These are phyloP conservation scores for Amanita pseudoporphyria DNA, from an alignment of 768 basidiomycete species.

Conservation along the genomic window DNA sequence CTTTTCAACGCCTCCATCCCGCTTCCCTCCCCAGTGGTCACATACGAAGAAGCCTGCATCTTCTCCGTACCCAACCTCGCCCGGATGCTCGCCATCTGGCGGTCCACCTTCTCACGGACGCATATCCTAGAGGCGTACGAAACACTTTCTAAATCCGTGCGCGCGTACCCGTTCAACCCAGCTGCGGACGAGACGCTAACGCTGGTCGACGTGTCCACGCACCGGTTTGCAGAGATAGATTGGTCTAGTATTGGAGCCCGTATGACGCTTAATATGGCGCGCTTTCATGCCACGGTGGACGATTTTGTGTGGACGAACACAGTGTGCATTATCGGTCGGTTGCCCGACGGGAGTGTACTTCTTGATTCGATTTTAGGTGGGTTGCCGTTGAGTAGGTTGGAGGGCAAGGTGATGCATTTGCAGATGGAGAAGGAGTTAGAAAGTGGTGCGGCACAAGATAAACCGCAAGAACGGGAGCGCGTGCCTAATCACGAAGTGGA, in stretches of 20 bases:
- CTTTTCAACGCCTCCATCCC: conserved; percentile 22
- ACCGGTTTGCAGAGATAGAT: conserved; percentile 4
- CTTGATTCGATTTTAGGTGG: conserved; percentile 2
- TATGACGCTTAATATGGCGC: neutral
- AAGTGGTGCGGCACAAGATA: neutral
- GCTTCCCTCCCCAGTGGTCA: conserved; percentile 29
- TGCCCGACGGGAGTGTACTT: neutral
- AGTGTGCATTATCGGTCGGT: neutral
- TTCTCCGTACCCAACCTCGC: conserved; percentile 21
- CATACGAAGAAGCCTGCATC: conserved; percentile 23
- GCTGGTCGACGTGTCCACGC: neutral
- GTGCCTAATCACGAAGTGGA: neutral
- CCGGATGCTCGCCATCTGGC: conserved; percentile 12
- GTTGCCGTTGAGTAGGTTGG: neutral
- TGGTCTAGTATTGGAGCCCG: neutral
- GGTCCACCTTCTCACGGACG: conserved; percentile 8
- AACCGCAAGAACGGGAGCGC: neutral
- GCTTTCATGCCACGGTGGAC: neutral
- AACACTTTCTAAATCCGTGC: neutral
- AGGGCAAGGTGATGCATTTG: neutral
- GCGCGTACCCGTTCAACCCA: neutral
- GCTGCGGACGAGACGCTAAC: conserved; percentile 1
- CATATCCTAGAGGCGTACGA: conserved; percentile 1
- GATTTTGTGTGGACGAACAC: conserved; percentile 1
- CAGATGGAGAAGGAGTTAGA: neutral